phyloP scores from a whole-genome alignment of 148 eudicot genomes.

The Rhododendron simsii region DNA sequence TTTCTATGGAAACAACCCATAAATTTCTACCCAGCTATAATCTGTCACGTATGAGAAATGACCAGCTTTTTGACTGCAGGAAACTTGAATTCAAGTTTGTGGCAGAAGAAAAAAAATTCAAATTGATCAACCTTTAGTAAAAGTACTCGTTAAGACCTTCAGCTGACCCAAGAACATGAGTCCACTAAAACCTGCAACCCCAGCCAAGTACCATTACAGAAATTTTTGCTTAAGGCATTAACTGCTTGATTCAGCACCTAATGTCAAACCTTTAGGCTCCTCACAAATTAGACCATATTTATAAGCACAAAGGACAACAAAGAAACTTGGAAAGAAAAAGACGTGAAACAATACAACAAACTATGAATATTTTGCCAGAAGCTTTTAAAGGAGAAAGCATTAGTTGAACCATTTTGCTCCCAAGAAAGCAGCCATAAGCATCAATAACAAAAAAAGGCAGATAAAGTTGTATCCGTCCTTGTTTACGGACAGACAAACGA shows the following conservation, averaged over 20 bases:
- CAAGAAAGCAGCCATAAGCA: not conserved
- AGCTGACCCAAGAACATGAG: not conserved
- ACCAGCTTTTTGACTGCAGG: not conserved
- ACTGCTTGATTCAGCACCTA: not conserved
- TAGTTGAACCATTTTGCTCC: not conserved
- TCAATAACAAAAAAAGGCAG: not conserved
- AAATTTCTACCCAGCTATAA: not conserved
- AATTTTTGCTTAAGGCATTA: not conserved
- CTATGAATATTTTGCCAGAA: not conserved
- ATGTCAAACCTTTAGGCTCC: not conserved
- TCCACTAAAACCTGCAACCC: not conserved
- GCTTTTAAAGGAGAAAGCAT: constrained; percentile 1
- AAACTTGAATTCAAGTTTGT: not conserved
- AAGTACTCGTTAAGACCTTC: not conserved
- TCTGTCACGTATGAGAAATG: not conserved
- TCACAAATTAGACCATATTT: not conserved
- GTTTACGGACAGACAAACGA: not conserved
- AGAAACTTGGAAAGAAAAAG: not conserved
- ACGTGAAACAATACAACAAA: not conserved
- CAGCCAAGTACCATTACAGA: not conserved
- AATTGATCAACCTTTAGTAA: not conserved
- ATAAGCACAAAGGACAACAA: not conserved
- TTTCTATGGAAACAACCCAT: not conserved
- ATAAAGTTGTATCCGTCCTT: not conserved
- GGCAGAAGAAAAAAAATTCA: not conserved